These are phyloP conservation scores for Neocucurbitaria cava DNA, from an alignment of 2,329 filamentous ascomycete species.

Conservation along the genomic window DNA sequence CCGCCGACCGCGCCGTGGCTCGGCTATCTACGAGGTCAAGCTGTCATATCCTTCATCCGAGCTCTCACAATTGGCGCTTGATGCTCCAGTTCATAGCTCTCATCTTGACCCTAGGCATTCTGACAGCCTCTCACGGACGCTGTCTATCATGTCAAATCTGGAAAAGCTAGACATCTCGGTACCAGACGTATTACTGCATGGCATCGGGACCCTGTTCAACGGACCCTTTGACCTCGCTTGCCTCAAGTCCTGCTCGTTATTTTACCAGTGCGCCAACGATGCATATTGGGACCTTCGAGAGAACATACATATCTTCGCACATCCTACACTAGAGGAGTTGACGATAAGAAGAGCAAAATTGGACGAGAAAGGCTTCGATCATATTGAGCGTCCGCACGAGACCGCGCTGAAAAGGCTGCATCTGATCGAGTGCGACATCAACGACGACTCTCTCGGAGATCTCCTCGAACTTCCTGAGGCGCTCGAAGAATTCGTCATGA, in stretches of 20 bases:
- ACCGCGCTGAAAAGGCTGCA: slow-evolving; percentile 37
- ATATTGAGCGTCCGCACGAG: slow-evolving; percentile 38
- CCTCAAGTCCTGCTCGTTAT: slow-evolving; percentile 39
- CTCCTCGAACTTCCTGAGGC: slow-evolving; percentile 40
- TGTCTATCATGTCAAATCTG: slow-evolving; percentile 44
- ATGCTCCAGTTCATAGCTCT: slow-evolving; percentile 35
- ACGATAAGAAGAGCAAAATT: slow-evolving; percentile 39
- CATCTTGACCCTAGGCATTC: slow-evolving; percentile 32
- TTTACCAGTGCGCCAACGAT: slow-evolving; percentile 42
- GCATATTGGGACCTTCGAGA: slow-evolving; percentile 44
- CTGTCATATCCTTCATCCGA: slow-evolving; percentile 41
- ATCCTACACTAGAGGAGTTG: slow-evolving; percentile 36
- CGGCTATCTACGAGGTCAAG: slow-evolving; percentile 41
- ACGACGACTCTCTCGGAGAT: slow-evolving; percentile 40
- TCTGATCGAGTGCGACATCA: slow-evolving; percentile 43
- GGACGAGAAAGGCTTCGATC: slow-evolving; percentile 41
- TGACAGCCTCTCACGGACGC: slow-evolving; percentile 37
- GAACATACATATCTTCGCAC: slow-evolving; percentile 45
- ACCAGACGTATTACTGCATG: slow-evolving; percentile 36
- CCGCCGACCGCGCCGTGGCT: slow-evolving; percentile 40
- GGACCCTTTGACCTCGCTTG: slow-evolving; percentile 43
- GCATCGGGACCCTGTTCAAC: slow-evolving; percentile 42
- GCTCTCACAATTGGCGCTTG: slow-evolving; percentile 38
- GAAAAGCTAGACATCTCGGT: slow-evolving; percentile 43
- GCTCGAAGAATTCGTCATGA: slow-evolving; percentile 43